Base-by-base conservation (phyloP, 208 protist genomes). In the Spongospora subterranea region DNA sequence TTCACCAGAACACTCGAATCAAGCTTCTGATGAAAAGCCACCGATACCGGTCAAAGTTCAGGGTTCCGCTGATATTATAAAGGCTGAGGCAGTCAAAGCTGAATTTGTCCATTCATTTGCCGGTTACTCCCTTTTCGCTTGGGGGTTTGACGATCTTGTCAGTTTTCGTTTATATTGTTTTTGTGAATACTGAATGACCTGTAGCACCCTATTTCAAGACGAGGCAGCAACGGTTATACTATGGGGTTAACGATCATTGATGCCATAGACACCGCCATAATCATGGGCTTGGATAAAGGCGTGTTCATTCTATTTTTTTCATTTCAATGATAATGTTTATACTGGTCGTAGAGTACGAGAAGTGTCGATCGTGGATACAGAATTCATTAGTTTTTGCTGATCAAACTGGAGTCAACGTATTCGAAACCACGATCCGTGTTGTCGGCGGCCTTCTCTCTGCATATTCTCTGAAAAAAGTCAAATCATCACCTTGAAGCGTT, bases 381-480 rank as follows among this genome's bases (percentile, higher is more conserved):
- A 45, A 6, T 45, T 82, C 71, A 35, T 43, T 82, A n/a, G 17
- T 39, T 20, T 82, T 82, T 43, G 35, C 6, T 20, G 71, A 92
- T 40, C 45, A 91, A 32, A 13, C 0, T 91, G 77, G 45, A n/a
- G 90, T 96, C 13, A 95, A 88, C 39, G 64, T 96, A 29, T 97
- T 97, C 91, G 96, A 97, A 90, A 95, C 95, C 17, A 96, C 65
- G 13, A 97, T 97, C 82, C 77, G 96, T 53, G 92, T 94, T 43
- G 1, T 97, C 0, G 95, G 95, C 39, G 94, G 93, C 35, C 94
- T 97, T 53, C 88, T 97, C 0, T 90, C 95, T 35, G 94, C 93
- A 0, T 97, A 96, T 89, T 66, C 95, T 13, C 82, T 97, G 0
- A 82, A 82, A 43, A 6, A 82, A 20, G 71, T 82, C 6, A n/a